These are phyloP conservation scores for Debaryomyces udenii DNA, from an alignment of 1,139 yeast species.

Conservation along the genomic window DNA sequence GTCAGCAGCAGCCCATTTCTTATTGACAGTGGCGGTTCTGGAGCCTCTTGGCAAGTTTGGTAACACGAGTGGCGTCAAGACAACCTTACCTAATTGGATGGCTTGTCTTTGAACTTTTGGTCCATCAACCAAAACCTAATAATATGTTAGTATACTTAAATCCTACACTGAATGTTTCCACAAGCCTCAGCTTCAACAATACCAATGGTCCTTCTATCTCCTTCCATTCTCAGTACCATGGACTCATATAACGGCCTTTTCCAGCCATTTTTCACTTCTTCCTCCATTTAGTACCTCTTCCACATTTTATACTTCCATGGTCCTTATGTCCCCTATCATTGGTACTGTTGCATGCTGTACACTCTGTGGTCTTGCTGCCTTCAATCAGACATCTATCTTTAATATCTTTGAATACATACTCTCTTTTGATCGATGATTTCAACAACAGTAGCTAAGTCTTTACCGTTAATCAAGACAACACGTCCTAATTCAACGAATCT, in stretches of 20 bases:
- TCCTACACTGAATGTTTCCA: background rate
- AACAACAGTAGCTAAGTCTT: slow-evolving; percentile 87
- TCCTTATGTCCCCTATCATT: too few species aligned
- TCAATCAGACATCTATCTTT: too few species aligned
- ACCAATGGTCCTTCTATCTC: too few species aligned
- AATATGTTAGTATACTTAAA: slow-evolving; percentile 31
- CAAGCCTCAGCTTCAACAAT: too few species aligned
- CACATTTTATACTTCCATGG: too few species aligned
- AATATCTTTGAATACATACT: slow-evolving; percentile 58
- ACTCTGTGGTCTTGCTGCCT: too few species aligned
- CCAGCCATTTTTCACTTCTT: too few species aligned
- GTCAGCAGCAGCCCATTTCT: slow-evolving; percentile 94
- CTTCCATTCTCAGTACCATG: too few species aligned
- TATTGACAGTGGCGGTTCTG: slow-evolving; percentile 79
- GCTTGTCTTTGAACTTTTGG: slow-evolving; percentile 96
- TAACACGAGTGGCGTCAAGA: slow-evolving; percentile 89
- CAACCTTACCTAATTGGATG: slow-evolving; percentile 80
- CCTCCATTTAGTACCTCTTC: too few species aligned
- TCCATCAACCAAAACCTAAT: slow-evolving; percentile 90
- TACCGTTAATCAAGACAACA: slow-evolving; percentile 88
- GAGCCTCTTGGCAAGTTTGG: slow-evolving; percentile 92
- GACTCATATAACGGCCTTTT: too few species aligned
- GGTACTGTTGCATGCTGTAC: too few species aligned
- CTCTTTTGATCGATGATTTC: slow-evolving; percentile 99
- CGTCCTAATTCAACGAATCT: slow-evolving; percentile 99